A percentile compares a stretch with the other conserved stretches of the same genome.
Evolutionary conservation across 1,284 basidiomycete species (phyloP).

Genomic region (Ceratobasidium sp.): DNA sequence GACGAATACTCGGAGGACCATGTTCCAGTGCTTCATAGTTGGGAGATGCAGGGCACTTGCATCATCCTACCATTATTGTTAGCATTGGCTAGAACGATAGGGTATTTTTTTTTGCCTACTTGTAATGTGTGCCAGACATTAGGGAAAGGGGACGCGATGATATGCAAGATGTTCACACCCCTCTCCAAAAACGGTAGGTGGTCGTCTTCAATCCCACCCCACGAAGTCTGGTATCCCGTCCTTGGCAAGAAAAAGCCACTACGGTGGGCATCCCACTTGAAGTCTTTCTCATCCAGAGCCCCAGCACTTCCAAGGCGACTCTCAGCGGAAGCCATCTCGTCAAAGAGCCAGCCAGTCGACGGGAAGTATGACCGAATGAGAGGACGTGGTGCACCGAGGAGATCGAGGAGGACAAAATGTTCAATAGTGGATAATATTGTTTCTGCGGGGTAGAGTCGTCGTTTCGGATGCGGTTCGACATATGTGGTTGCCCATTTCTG

Average conservation of each 20-base stretch:
- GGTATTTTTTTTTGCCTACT: constrained; percentile 66
- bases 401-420: constrained; percentile 90
- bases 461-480: constrained; percentile 67
- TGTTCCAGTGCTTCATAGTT: constrained; percentile 91
- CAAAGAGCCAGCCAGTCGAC: constrained; percentile 94
- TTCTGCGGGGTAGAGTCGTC: constrained; percentile 67
- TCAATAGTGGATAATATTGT: constrained; percentile 86
- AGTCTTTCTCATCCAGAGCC: constrained; percentile 65
- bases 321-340: constrained; percentile 78
- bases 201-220: constrained; percentile 89
- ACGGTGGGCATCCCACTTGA: constrained; percentile 54
- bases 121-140: constrained; percentile 88
- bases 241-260: constrained; percentile 74
- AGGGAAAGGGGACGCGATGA: constrained; percentile 94
- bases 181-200: constrained; percentile 89
- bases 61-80: constrained; percentile 76
- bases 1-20: constrained; percentile 89
- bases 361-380: constrained; percentile 82
- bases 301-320: constrained; percentile 69
- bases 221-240: constrained; percentile 58
- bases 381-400: constrained; percentile 83
- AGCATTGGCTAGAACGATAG: constrained; percentile 16
- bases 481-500: constrained; percentile 83
- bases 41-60: constrained; percentile 86
- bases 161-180: constrained; percentile 91